Base-by-base conservation (phyloP, 1,284 basidiomycete species). In the Boletus semigastroideus region DNA sequence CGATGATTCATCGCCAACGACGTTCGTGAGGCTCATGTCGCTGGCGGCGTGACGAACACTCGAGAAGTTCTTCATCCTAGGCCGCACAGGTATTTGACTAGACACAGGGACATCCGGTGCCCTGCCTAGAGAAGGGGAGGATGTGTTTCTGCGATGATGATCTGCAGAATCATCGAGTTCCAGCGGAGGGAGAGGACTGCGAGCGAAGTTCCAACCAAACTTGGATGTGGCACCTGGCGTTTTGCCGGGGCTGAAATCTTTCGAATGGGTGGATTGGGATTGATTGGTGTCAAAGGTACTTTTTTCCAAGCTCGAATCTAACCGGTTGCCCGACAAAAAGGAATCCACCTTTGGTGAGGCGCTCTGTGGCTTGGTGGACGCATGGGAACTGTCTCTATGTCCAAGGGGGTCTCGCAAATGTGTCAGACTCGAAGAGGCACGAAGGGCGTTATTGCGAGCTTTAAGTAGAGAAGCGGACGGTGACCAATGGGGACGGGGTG, bases 401-500 rank as follows among this genome's bases (percentile, higher is more conserved):
- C 48, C 54, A 30, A 44, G n/a, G 19, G 64, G 51, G 39, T 46
- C 46, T 37, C 38, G n/a, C 10, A 59, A 16, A 27, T 48, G 56
- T 28, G 51, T 42, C 25, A 59, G 43, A 49, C 65, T 67, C 14
- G 62, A 44, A n/a, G 51, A 41, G 31, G 52, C 31, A 37, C 57
- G 60, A n/a, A 65, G 53, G 11, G 65, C 37, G 30, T 54, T 39
- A n/a, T 34, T 53, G 34, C 50, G 52, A 44, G 12, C 22, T 39
- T 30, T 50, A 17, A 38, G 40, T 13, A 48, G 49, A 40, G 58
- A 52, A 36, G 48, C 4, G 25, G 56, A 41, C 16, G 67, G 64
- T 7, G 65, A 63, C 82, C 83, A 84, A 48, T 74, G 74, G 13
- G 80, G 82, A 38, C 72, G 74, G 14, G 76, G 78, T 5, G 81